These are phyloP conservation scores for Lojkania enalia DNA, from an alignment of 2,329 filamentous ascomycete species.

Conservation along the genomic window DNA sequence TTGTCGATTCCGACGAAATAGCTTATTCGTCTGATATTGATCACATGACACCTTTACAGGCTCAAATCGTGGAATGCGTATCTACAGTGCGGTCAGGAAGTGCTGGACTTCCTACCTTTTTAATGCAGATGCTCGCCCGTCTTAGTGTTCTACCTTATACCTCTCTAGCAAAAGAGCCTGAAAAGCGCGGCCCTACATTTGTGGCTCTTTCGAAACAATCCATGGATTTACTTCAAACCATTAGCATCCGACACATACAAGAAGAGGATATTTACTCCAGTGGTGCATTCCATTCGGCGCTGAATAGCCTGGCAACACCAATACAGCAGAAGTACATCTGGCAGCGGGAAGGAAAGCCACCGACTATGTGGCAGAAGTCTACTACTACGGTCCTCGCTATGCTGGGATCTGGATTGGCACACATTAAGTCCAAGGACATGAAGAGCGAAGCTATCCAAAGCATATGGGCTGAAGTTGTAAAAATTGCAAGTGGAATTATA, in stretches of 20 bases:
- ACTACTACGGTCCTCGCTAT: slow-evolving; percentile 72
- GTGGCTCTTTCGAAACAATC: slow-evolving; percentile 85
- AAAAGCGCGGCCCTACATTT: slow-evolving; percentile 69
- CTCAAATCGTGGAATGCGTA: slow-evolving; percentile 68
- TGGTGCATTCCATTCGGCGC: slow-evolving; percentile 65
- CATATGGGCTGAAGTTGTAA: slow-evolving; percentile 65
- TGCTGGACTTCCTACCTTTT: slow-evolving; percentile 64
- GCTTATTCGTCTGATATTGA: slow-evolving; percentile 74
- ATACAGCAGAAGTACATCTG: slow-evolving; percentile 82
- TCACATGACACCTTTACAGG: slow-evolving; percentile 72
- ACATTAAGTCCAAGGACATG: slow-evolving; percentile 29
- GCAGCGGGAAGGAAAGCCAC: slow-evolving; percentile 68
- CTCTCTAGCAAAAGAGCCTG: slow-evolving; percentile 19
- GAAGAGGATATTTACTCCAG: slow-evolving; percentile 71
- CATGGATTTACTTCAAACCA: slow-evolving; percentile 68
- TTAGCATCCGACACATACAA: slow-evolving; percentile 62
- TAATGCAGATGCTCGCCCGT: slow-evolving; percentile 70
- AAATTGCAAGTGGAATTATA: slow-evolving; percentile 44
- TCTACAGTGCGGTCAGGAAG: slow-evolving; percentile 69
- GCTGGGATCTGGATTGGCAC: slow-evolving; percentile 65
- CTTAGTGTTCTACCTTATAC: slow-evolving; percentile 72
- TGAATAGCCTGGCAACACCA: slow-evolving; percentile 69
- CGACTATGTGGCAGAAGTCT: slow-evolving; percentile 77
- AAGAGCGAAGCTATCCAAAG: slow-evolving; percentile 44
- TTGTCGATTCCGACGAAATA: slow-evolving; percentile 69